Evolutionary conservation across 306 rosid genomes (phyloP).

Genomic region (Inga laurina): DNA sequence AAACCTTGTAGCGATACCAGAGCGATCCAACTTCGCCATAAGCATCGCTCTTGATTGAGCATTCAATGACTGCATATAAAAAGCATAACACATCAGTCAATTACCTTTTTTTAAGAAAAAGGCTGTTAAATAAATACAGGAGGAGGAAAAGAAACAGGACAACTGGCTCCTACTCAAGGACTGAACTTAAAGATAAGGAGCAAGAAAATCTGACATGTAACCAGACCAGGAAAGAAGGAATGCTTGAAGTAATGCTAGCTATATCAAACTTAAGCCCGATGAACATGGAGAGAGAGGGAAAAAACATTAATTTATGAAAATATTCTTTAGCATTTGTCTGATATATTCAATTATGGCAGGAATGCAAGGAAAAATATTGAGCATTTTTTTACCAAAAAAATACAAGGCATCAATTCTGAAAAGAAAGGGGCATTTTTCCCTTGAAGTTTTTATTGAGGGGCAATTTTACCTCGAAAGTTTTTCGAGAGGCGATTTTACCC

Average conservation of each 20-base stretch:
- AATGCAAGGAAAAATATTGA: neutral
- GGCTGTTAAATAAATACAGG: neutral
- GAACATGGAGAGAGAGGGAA: neutral
- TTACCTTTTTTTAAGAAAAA: neutral
- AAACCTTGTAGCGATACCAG: conserved; percentile 94
- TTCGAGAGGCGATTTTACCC: no score
- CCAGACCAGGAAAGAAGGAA: conserved; percentile 4
- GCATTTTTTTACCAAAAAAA: neutral
- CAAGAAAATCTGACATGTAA: neutral
- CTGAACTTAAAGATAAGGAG: neutral
- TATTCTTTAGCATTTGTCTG: neutral
- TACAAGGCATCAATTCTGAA: neutral
- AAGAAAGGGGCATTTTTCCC: no score
- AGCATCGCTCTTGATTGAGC: conserved; percentile 97
- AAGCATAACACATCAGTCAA: conserved; percentile 22
- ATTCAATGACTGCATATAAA: conserved; percentile 71
- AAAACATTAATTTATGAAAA: neutral
- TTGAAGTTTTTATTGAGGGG: no score
- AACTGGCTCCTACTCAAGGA: neutral
- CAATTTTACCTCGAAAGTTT: no score
- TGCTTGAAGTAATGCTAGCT: neutral
- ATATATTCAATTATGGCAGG: neutral
- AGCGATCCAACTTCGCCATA: conserved; percentile 94
- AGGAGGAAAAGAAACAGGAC: neutral
- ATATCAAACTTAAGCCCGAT: conserved; percentile 6